Conservation (phyloP, 371 early-diverging fungal species). For the Sporodiniella umbellata region DNA sequence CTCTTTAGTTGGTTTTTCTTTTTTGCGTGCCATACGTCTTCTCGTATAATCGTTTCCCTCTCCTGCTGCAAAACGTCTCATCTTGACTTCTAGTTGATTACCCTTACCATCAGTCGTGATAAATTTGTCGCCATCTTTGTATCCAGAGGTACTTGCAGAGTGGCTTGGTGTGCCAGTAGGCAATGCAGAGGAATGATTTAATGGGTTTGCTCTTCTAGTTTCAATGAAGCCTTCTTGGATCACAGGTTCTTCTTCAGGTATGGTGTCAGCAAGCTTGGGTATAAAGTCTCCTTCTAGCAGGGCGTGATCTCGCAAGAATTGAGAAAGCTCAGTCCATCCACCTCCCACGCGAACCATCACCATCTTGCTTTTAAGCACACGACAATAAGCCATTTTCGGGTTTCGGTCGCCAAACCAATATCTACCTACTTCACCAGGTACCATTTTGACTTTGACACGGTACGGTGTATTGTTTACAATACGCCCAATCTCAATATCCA, state of each 20-base stretch:
- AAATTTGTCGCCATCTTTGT: constrained; percentile 42
- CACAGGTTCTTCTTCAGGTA: constrained; percentile 23
- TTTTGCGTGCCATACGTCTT: constrained; percentile 17
- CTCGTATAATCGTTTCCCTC: constrained; percentile 16
- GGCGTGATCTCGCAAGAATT: constrained; percentile 48
- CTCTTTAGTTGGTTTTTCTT: constrained; percentile 9
- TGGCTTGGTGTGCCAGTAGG: constrained; percentile 11
- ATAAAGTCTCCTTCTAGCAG: constrained; percentile 43
- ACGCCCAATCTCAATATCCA: constrained; percentile 72
- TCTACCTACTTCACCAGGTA: constrained; percentile 62
- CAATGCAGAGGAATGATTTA: not conserved
- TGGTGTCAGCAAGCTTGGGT: constrained; percentile 12
- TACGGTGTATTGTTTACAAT: constrained; percentile 62
- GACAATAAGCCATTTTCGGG: constrained; percentile 71
- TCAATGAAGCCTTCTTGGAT: constrained; percentile 46
- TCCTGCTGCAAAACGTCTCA: constrained; percentile 25
- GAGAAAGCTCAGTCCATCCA: constrained; percentile 68
- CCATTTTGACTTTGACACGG: constrained; percentile 47
- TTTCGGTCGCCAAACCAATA: constrained; percentile 74
- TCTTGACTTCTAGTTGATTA: constrained; percentile 43
- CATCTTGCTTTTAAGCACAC: constrained; percentile 61
- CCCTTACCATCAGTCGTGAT: constrained; percentile 41
- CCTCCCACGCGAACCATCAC: constrained; percentile 82
- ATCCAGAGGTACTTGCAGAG: constrained; percentile 23
- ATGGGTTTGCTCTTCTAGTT: constrained; percentile 17